These are phyloP conservation scores for Talaromyces adpressus DNA, from an alignment of 495 filamentous ascomycete genomes.

Conservation along the genomic window DNA sequence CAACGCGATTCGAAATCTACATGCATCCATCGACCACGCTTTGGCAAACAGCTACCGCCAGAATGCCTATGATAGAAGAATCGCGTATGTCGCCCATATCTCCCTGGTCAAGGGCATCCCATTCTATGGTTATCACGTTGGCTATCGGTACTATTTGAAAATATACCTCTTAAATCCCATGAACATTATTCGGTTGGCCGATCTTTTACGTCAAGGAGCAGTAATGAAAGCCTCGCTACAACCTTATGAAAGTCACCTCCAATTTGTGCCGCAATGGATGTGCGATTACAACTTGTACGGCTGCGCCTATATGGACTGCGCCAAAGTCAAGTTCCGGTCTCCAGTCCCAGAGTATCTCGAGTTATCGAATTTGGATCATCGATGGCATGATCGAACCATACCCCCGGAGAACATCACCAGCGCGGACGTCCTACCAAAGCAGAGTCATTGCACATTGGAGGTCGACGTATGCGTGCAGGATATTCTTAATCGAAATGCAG, in stretches of 20 bases:
- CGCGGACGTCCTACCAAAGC: slow-evolving; percentile 56
- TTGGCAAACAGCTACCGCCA: slow-evolving; percentile 72
- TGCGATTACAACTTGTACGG: slow-evolving; percentile 95
- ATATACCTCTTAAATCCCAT: slow-evolving; percentile 85
- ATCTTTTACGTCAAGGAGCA: slow-evolving; percentile 77
- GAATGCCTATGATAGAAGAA: slow-evolving; percentile 60
- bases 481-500: slow-evolving; percentile 73
- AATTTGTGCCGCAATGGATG: slow-evolving; percentile 95
- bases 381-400: slow-evolving; percentile 77
- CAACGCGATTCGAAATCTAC: slow-evolving; percentile 63
- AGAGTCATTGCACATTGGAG: slow-evolving; percentile 84
- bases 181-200: slow-evolving; percentile 73
- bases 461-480: slow-evolving; percentile 83
- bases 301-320: slow-evolving; percentile 75
- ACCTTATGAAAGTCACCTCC: slow-evolving; percentile 87
- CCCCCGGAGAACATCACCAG: slow-evolving; percentile 45
- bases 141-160: slow-evolving; percentile 86
- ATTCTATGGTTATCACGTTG: slow-evolving; percentile 92
- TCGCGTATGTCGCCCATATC: slow-evolving; percentile 78
- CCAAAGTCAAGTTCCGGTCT: slow-evolving; percentile 60
- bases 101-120: slow-evolving; percentile 87
- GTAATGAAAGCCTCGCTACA: slow-evolving; percentile 79
- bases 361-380: slow-evolving; percentile 47
- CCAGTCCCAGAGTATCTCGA: slow-evolving; percentile 67
- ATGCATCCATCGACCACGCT: slow-evolving; percentile 78